Evolutionary conservation across 192 early-diverging fungal species (phyloP).

Genomic region (Umbelopsis sp.): DNA sequence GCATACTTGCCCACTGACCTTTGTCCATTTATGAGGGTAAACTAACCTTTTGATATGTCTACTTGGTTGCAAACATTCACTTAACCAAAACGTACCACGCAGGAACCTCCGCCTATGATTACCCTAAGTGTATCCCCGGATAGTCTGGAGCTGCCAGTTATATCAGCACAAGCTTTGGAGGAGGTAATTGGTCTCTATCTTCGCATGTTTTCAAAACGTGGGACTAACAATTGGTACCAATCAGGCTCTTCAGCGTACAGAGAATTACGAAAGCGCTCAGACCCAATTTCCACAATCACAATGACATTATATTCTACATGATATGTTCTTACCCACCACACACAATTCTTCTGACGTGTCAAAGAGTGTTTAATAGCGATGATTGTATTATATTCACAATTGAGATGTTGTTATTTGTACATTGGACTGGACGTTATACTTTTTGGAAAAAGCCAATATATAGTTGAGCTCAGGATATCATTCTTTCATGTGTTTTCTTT

Average conservation of each 20-base stretch:
- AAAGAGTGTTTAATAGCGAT: background rate
- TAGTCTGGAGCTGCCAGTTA: background rate
- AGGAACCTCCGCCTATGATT: constrained; percentile 7
- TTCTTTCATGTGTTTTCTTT: background rate
- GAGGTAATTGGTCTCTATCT: background rate
- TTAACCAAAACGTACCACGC: background rate
- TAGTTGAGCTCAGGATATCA: background rate
- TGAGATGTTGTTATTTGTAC: background rate
- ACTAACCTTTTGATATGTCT: background rate
- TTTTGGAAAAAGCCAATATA: background rate
- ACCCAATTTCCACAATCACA: background rate
- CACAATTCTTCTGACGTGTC: background rate
- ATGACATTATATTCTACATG: background rate
- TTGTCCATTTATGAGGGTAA: constrained; percentile 37
- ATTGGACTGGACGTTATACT: background rate
- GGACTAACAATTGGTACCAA: background rate
- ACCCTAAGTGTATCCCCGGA: background rate
- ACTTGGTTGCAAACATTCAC: background rate
- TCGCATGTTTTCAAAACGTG: background rate
- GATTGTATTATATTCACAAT: constrained; percentile 5
- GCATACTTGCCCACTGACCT: constrained; percentile 34
- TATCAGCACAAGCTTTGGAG: background rate
- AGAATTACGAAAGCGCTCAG: background rate
- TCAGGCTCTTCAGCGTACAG: background rate
- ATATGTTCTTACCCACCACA: background rate